A percentile compares a stretch with the other conserved stretches of the same genome.
Evolutionary conservation across 2,329 filamentous ascomycete species (phyloP).

Genomic region (Cladophialophora yegresii): DNA sequence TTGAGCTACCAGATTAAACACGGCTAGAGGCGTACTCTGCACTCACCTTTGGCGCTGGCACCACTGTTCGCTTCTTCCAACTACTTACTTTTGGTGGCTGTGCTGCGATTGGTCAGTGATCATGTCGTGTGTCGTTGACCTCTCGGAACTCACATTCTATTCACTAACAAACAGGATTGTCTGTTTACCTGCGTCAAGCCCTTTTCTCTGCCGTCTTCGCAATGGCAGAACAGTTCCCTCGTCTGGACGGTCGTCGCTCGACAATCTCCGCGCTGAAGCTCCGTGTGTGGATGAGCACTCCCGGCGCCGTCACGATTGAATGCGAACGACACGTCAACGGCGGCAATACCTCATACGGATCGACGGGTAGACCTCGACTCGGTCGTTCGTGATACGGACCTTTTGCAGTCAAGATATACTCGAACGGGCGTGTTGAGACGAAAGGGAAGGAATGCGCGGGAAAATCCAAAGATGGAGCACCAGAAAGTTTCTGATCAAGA

Average conservation of each 20-base stretch:
- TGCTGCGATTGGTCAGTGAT: slow-evolving; percentile 18
- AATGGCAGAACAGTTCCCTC: not conserved
- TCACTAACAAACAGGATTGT: not conserved
- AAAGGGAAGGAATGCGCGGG: not conserved
- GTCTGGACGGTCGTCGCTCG: not conserved
- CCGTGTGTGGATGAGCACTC: not conserved
- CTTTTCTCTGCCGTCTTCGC: not conserved
- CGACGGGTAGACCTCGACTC: not conserved
- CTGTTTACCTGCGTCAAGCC: not conserved
- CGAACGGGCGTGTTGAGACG: not conserved
- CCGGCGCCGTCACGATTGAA: not conserved
- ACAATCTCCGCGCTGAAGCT: not conserved
- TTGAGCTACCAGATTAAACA: not conserved
- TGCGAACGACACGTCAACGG: not conserved
- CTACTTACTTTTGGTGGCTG: not conserved
- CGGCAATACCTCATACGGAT: slow-evolving; percentile 4
- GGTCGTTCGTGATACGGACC: not conserved
- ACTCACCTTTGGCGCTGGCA: not conserved
- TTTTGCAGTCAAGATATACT: not conserved
- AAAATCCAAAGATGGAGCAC: slow-evolving; percentile 6
- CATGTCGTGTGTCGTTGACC: not conserved
- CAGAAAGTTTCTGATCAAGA: slow-evolving; percentile 10
- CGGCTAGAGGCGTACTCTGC: not conserved
- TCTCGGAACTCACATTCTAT: slow-evolving; percentile 5
- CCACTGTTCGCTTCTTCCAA: not conserved